A percentile compares a stretch with the other conserved stretches of the same genome.
These are phyloP conservation scores for Rhodotorula babjevae DNA, from an alignment of 768 basidiomycete genomes.

Conservation along the genomic window DNA sequence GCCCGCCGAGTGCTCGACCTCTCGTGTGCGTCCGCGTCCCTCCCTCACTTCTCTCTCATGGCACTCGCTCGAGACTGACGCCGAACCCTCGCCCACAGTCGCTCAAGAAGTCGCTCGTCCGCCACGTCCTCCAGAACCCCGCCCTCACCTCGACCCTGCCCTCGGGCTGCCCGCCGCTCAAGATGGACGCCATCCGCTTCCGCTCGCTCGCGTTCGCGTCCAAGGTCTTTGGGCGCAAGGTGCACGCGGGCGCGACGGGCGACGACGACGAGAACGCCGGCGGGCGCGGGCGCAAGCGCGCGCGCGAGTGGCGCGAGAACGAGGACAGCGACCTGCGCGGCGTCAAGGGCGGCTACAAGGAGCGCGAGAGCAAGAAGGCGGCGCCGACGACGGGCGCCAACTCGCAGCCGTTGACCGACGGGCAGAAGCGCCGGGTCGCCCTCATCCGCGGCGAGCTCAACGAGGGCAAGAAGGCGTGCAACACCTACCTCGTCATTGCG, in stretches of 20 bases:
- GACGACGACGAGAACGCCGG: constrained; percentile 49
- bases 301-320: constrained; percentile 50
- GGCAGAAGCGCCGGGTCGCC: constrained; percentile 86
- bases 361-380: constrained; percentile 4
- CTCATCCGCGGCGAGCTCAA: constrained; percentile 93
- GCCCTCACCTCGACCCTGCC: constrained; percentile 55
- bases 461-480: constrained; percentile 64
- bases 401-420: constrained; percentile 62
- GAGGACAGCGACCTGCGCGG: constrained; percentile 34
- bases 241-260: constrained; percentile 45
- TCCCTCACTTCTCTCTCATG: not conserved
- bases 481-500: constrained; percentile 80
- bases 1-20: constrained; percentile 66
- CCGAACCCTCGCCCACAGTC: constrained; percentile 52
- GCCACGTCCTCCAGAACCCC: constrained; percentile 60
- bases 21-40: constrained; percentile 62
- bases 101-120: constrained; percentile 66
- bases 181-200: constrained; percentile 88
- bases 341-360: constrained; percentile 30
- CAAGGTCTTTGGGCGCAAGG: constrained; percentile 55
- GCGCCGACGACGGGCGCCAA: constrained; percentile 44
- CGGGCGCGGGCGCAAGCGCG: constrained; percentile 49
- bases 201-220: constrained; percentile 85
- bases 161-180: constrained; percentile 51
- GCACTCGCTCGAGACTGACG: not conserved